Conservation (phyloP, 2,329 filamentous ascomycete genomes). For the Colletotrichum trifolii region DNA sequence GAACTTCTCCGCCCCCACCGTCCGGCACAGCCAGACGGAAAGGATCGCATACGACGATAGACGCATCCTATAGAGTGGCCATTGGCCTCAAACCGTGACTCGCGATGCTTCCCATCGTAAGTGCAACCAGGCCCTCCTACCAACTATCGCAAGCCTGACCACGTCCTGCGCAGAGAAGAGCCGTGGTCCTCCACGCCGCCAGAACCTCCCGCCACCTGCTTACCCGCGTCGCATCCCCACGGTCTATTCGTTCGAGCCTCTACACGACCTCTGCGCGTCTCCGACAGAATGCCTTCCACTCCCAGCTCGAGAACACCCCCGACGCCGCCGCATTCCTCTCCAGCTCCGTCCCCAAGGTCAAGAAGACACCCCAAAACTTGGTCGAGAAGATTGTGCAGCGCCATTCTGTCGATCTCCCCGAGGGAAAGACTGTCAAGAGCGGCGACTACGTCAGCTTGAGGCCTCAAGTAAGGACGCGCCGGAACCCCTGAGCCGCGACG, state of each 20-base stretch:
- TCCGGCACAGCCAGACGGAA: conserved; percentile 1
- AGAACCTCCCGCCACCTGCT: conserved; percentile 59
- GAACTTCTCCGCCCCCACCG: background rate
- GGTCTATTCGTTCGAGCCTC: conserved; percentile 21
- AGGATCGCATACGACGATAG: background rate
- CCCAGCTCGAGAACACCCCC: conserved; percentile 67
- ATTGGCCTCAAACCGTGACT: background rate
- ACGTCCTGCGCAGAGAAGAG: conserved; percentile 41
- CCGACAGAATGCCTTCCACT: conserved; percentile 68
- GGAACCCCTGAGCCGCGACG: no score
- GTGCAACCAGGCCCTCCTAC: background rate
- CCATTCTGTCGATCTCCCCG: conserved; percentile 79
- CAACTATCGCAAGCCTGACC: background rate
- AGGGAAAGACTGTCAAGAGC: conserved; percentile 78
- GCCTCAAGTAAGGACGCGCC: conserved; percentile 55
- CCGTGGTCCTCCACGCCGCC: conserved; percentile 42
- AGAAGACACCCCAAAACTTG: conserved; percentile 74
- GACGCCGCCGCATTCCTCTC: conserved; percentile 65
- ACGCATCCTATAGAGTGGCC: background rate
- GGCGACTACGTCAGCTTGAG: conserved; percentile 86
- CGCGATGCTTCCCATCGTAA: conserved; percentile 35
- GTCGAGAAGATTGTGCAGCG: conserved; percentile 93
- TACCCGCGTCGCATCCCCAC: conserved; percentile 43
- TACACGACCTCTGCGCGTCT: conserved; percentile 35
- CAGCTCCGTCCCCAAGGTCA: conserved; percentile 52